phyloP scores from a whole-genome alignment of 1,284 basidiomycete genomes.

The Leccinum variabile region DNA sequence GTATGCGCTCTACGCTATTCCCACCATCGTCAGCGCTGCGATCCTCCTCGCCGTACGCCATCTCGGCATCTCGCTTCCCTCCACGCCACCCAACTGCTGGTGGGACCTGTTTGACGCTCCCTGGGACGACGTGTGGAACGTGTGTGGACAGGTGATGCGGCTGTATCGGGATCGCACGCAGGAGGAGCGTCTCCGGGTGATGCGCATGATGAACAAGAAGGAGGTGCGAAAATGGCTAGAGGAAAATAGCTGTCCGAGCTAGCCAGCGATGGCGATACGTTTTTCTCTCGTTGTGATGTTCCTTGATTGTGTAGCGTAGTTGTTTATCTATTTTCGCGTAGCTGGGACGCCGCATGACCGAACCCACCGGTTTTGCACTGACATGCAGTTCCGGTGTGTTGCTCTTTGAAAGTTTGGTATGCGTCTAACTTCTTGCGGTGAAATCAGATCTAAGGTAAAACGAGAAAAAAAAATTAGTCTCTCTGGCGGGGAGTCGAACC shows the following conservation, averaged over 20 bases:
- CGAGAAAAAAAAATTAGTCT: slow-evolving; percentile 24
- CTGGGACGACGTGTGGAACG: slow-evolving; percentile 82
- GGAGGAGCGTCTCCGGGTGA: slow-evolving; percentile 40
- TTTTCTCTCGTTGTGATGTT: not conserved
- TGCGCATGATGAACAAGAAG: slow-evolving; percentile 64
- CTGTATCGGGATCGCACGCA: slow-evolving; percentile 58
- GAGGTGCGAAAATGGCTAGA: slow-evolving; percentile 77
- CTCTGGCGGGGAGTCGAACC: slow-evolving; percentile 48
- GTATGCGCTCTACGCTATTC: slow-evolving; percentile 84
- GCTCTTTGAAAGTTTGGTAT: not conserved
- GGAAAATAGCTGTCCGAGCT: slow-evolving; percentile 33
- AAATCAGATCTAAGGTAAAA: not conserved
- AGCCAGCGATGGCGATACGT: slow-evolving; percentile 8
- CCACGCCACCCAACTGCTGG: slow-evolving; percentile 69
- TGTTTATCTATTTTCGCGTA: not conserved
- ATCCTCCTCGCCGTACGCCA: slow-evolving; percentile 77
- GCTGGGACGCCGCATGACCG: not conserved
- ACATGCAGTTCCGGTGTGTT: not conserved
- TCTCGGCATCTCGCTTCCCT: slow-evolving; percentile 70
- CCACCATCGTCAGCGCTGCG: slow-evolving; percentile 84
- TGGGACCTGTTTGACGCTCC: slow-evolving; percentile 87
- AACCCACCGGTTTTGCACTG: not conserved
- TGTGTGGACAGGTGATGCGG: slow-evolving; percentile 78
- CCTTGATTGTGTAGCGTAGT: not conserved
- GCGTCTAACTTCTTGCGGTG: not conserved